phyloP scores from a whole-genome alignment of 2,329 filamentous ascomycete species.

The Calonectria henricotiae region DNA sequence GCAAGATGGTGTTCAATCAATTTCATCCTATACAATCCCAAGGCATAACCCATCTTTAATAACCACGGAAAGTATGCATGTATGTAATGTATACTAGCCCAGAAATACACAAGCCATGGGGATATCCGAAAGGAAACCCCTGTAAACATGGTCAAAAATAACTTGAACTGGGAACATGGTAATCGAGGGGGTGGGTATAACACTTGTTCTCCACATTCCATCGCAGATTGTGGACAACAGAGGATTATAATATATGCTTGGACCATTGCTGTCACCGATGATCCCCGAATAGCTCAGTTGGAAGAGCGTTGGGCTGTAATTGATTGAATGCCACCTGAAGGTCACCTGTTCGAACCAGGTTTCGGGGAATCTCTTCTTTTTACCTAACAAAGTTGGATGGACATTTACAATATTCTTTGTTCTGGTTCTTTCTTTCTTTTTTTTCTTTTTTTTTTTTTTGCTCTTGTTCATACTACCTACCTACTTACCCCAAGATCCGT shows the following conservation, averaged over 20 bases:
- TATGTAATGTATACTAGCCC: too few species aligned
- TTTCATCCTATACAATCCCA: neutral
- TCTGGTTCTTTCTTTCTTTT: neutral
- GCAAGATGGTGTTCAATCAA: neutral
- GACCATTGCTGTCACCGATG: rapidly evolving
- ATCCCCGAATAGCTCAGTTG: conserved; percentile 43
- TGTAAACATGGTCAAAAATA: conserved; percentile 4
- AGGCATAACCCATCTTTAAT: neutral
- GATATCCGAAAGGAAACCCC: neutral
- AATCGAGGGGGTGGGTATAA: neutral
- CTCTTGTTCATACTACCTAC: too few species aligned
- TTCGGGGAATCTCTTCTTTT: conserved; percentile 35
- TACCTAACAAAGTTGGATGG: neutral
- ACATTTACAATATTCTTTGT: neutral
- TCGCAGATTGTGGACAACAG: neutral
- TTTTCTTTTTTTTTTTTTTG: too few species aligned
- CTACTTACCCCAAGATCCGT: too few species aligned
- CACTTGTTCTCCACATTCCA: neutral
- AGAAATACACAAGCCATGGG: neutral
- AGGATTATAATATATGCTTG: neutral
- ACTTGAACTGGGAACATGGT: neutral
- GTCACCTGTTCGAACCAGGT: conserved; percentile 45
- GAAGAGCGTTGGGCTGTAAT: conserved; percentile 44
- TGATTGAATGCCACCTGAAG: conserved; percentile 38
- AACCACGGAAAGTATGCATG: neutral